A percentile compares a stretch with the other conserved stretches of the same genome.
Conservation (phyloP, 23 red algal genomes). For the Pyropia haitanensis region DNA sequence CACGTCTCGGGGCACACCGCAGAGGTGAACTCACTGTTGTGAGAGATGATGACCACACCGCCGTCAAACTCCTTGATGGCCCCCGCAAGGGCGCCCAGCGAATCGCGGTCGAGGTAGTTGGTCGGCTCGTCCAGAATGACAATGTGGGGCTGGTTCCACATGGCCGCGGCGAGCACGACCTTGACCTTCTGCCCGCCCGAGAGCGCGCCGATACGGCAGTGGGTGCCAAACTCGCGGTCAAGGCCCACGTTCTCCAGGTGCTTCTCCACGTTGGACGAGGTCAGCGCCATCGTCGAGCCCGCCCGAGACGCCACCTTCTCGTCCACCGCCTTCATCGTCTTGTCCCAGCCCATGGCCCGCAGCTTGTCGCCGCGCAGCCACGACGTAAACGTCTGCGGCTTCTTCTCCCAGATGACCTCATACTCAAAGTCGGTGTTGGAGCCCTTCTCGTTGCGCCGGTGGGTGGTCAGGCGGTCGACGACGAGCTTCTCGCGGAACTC, state of each 20-base stretch:
- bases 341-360: constrained; percentile 39
- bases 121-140: constrained; percentile 96
- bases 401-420: constrained; percentile 65
- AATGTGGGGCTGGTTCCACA: constrained; percentile 83
- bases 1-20: constrained; percentile 79
- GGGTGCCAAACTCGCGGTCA: constrained; percentile 73
- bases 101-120: constrained; percentile 86
- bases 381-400: constrained; percentile 54
- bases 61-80: constrained; percentile 89
- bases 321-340: constrained; percentile 72
- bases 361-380: constrained; percentile 65
- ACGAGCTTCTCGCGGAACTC: constrained; percentile 60
- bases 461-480: constrained; percentile 30
- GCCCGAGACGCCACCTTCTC: constrained; percentile 75
- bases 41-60: constrained; percentile 96
- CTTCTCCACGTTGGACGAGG: constrained; percentile 69
- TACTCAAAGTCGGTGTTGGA: constrained; percentile 76
- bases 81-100: constrained; percentile 71
- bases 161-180: constrained; percentile 75
- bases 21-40: constrained; percentile 73
- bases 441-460: constrained; percentile 53
- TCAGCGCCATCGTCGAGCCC: constrained; percentile 51
- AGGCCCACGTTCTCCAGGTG: constrained; percentile 84
- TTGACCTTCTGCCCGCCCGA: constrained; percentile 94
- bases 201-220: constrained; percentile 70